A percentile compares a stretch with the other conserved stretches of the same genome.
Conservation (phyloP, 805 yeast genomes). For the Saturnispora halmiae region DNA sequence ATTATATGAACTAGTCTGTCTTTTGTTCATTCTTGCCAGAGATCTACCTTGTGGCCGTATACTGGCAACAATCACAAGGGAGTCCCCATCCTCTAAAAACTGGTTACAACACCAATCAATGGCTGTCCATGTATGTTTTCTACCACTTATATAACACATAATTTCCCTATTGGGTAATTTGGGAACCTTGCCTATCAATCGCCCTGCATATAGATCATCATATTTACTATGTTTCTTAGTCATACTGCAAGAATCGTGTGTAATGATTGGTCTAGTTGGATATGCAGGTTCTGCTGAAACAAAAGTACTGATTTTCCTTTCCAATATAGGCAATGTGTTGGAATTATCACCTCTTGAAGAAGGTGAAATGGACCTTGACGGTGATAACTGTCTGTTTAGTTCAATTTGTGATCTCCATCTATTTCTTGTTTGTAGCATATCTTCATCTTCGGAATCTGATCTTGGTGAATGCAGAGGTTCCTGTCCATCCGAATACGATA, state of each 20-base stretch:
- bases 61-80: conserved; percentile 52
- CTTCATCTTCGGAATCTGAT: conserved; percentile 18
- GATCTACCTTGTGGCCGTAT: conserved; percentile 29
- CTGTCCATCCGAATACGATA: conserved; percentile 21
- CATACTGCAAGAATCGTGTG: conserved; percentile 34
- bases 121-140: conserved; percentile 77
- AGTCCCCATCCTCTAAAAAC: conserved; percentile 56
- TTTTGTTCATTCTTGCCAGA: conserved; percentile 14
- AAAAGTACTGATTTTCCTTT: conserved; percentile 1
- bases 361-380: conserved; percentile 1
- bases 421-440: conserved; percentile 9
- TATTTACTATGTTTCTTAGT: conserved; percentile 40
- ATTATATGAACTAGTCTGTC: conserved; percentile 15
- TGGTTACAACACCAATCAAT: conserved; percentile 57
- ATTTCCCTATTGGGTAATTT: conserved; percentile 44
- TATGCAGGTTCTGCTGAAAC: conserved; percentile 18
- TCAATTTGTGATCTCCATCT: conserved; percentile 8
- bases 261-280: conserved; percentile 31
- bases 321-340: conserved; percentile 15
- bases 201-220: conserved; percentile 37
- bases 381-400: conserved; percentile 2
- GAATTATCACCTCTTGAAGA: background rate
- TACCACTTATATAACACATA: conserved; percentile 57
- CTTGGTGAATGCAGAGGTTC: conserved; percentile 13
- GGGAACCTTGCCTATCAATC: conserved; percentile 25